Conservation (phyloP, 2,329 filamentous ascomycete genomes). For the Scortechinia acanthostroma region DNA sequence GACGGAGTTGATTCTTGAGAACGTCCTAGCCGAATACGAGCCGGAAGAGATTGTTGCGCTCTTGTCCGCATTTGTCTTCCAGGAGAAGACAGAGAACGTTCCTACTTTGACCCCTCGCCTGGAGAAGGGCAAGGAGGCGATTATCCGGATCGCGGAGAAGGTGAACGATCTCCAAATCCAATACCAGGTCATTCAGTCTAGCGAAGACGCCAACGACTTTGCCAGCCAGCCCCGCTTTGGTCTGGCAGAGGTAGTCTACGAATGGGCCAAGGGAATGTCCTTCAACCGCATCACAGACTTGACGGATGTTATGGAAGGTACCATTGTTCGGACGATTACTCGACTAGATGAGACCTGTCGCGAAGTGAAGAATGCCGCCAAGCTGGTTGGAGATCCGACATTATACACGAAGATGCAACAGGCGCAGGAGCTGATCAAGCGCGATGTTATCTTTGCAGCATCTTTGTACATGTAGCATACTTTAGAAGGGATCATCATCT, state of each 20-base stretch:
- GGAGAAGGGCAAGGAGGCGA: conserved; percentile 75
- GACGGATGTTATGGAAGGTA: conserved; percentile 93
- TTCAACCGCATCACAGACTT: conserved; percentile 96
- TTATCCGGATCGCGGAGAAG: conserved; percentile 84
- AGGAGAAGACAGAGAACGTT: conserved; percentile 82
- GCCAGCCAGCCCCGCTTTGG: conserved; percentile 81
- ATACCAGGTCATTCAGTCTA: conserved; percentile 84
- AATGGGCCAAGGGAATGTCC: conserved; percentile 95
- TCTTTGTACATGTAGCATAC: conserved; percentile 83
- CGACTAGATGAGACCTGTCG: conserved; percentile 90
- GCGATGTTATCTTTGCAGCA: conserved; percentile 86
- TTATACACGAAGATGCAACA: conserved; percentile 94
- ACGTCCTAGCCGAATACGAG: conserved; percentile 89
- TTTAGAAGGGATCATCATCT: no score
- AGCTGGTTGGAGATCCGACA: conserved; percentile 88
- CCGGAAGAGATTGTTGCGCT: conserved; percentile 93
- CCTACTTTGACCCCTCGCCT: conserved; percentile 77
- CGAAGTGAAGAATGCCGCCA: conserved; percentile 93
- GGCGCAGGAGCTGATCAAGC: conserved; percentile 94
- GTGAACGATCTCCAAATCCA: conserved; percentile 84
- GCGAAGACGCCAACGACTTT: conserved; percentile 89
- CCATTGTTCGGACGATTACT: conserved; percentile 91
- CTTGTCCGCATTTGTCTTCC: conserved; percentile 90
- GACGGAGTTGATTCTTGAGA: conserved; percentile 92
- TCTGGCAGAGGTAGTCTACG: conserved; percentile 93